Percentiles rank a stretch among this genome's conserved stretches.
These are phyloP conservation scores for Cordyceps fumosorosea DNA, from an alignment of 2,329 filamentous ascomycete genomes.

Conservation along the genomic window DNA sequence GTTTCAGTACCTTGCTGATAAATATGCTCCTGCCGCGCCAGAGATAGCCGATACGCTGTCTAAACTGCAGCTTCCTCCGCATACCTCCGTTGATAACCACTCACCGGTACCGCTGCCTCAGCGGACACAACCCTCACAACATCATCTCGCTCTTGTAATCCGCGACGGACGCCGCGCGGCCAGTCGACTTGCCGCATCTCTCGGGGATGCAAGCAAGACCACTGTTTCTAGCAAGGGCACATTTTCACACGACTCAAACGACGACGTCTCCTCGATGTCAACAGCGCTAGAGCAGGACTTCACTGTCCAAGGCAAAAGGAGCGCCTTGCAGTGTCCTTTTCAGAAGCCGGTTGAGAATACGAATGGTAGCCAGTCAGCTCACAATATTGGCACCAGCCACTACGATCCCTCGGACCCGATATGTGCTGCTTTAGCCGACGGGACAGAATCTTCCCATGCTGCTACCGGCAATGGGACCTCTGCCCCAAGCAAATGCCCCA, in stretches of 20 bases:
- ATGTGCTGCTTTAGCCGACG: conserved; percentile 57
- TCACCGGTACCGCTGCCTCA: conserved; percentile 49
- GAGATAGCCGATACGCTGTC: conserved; percentile 61
- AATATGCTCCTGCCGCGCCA: conserved; percentile 58
- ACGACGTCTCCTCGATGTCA: conserved; percentile 50
- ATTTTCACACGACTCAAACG: conserved; percentile 36
- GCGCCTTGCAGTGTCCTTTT: conserved; percentile 77
- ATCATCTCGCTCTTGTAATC: conserved; percentile 57
- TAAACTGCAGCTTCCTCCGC: conserved; percentile 59
- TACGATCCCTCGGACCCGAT: conserved; percentile 53
- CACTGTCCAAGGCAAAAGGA: conserved; percentile 75
- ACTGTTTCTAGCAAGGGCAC: conserved; percentile 44
- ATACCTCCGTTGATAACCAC: conserved; percentile 41
- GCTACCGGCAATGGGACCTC: conserved; percentile 43
- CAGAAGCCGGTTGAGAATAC: conserved; percentile 37
- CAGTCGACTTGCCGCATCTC: conserved; percentile 39
- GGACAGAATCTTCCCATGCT: conserved; percentile 38
- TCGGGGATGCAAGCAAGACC: conserved; percentile 45
- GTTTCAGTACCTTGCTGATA: conserved; percentile 61
- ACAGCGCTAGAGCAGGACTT: conserved; percentile 81
- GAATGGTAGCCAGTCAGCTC: conserved; percentile 20
- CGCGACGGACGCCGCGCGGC: conserved; percentile 57
- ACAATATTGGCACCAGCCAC: conserved; percentile 24
- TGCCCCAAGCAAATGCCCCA: conserved; percentile 67
- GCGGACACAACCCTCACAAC: conserved; percentile 35